phyloP scores from a whole-genome alignment of 106 monocot genomes.

The Ottelia alismoides region DNA sequence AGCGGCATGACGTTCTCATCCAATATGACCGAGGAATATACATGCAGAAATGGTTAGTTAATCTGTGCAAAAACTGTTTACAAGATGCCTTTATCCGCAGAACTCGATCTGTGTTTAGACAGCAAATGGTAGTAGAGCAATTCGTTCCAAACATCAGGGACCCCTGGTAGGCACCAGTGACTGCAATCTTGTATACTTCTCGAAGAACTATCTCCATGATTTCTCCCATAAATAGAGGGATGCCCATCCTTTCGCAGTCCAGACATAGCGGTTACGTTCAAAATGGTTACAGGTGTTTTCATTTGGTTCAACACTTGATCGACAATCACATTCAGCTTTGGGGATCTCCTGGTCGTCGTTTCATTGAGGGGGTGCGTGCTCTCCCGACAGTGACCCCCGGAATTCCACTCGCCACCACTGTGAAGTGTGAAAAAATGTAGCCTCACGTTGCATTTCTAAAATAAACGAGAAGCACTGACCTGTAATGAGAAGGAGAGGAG shows the following conservation, averaged over 20 bases:
- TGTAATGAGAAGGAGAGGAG: conserved; percentile 76
- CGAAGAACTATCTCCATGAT: conserved; percentile 3
- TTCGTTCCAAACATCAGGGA: no score
- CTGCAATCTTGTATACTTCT: conserved; percentile 56
- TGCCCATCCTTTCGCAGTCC: conserved; percentile 68
- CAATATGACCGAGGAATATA: no score
- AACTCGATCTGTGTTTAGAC: no score
- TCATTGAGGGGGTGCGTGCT: conserved; percentile 35
- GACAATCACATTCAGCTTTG: conserved; percentile 37
- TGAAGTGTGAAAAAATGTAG: no score
- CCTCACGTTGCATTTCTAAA: no score
- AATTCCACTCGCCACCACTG: no score
- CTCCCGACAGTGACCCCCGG: conserved; percentile 72
- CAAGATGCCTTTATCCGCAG: no score
- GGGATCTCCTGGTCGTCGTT: conserved; percentile 7
- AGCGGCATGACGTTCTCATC: no score
- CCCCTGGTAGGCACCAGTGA: conserved; percentile 89
- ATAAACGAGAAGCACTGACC: no score
- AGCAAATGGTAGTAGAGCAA: no score
- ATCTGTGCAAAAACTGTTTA: no score
- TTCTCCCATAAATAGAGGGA: conserved; percentile 57
- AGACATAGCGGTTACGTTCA: conserved; percentile 59
- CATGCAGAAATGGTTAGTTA: no score
- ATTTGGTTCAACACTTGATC: conserved; percentile 52
- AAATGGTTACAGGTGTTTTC: conserved; percentile 54